phyloP scores from a whole-genome alignment of 177 flowering plant genomes.

The Telopea speciosissima region DNA sequence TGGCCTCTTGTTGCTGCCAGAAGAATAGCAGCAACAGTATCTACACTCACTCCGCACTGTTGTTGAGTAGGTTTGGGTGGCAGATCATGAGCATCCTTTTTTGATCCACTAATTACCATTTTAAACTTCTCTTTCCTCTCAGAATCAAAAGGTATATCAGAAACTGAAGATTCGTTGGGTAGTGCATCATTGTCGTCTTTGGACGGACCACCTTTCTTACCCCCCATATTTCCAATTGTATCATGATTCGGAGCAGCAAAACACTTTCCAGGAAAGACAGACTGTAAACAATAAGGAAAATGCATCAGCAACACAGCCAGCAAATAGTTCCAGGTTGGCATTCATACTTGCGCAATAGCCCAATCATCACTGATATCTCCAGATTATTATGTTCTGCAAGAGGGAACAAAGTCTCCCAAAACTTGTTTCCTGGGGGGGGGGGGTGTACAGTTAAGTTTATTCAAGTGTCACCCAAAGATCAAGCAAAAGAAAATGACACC shows the following conservation, averaged over 20 bases:
- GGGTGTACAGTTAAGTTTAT: too few species aligned
- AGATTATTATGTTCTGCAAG: too few species aligned
- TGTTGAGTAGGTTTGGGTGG: constrained; percentile 37
- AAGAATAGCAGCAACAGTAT: constrained; percentile 88
- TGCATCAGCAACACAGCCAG: neutral
- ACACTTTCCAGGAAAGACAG: constrained; percentile 40
- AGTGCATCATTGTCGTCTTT: constrained; percentile 4
- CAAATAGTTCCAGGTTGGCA: neutral
- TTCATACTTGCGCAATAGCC: too few species aligned
- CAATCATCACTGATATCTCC: too few species aligned
- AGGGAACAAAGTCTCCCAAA: too few species aligned
- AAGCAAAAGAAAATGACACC: too few species aligned
- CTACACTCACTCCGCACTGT: constrained; percentile 41
- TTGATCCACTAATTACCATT: constrained; percentile 74
- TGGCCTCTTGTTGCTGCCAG: constrained; percentile 86
- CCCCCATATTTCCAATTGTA: constrained; percentile 9
- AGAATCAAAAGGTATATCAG: constrained; percentile 47
- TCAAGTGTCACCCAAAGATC: too few species aligned
- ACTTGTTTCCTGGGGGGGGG: too few species aligned
- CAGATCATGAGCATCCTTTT: constrained; percentile 61
- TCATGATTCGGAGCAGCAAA: constrained; percentile 36
- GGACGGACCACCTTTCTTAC: constrained; percentile 17
- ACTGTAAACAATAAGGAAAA: constrained; percentile 33
- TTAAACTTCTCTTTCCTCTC: constrained; percentile 86
- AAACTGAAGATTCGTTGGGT: constrained; percentile 22